These are phyloP conservation scores for Ramularia endophylla DNA, from an alignment of 2,329 filamentous ascomycete species.

Conservation along the genomic window DNA sequence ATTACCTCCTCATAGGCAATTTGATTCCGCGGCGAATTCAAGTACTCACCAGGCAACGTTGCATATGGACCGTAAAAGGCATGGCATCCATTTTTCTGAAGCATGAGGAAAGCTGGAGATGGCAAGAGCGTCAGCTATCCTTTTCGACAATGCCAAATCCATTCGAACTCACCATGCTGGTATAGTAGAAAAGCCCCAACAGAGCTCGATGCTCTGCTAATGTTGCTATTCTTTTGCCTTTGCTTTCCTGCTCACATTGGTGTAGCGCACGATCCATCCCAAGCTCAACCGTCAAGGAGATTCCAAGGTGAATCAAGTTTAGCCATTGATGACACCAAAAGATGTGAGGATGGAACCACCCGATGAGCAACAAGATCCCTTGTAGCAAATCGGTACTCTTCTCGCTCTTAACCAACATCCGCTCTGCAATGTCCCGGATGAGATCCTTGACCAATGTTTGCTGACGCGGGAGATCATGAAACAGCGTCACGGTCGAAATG, in stretches of 20 bases:
- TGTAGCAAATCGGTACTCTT: conserved; percentile 27
- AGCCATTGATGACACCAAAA: conserved; percentile 25
- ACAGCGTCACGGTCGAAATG: conserved; percentile 24
- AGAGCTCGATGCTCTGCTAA: conserved; percentile 24
- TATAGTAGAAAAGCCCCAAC: conserved; percentile 24
- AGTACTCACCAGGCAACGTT: conserved; percentile 12
- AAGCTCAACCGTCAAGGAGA: conserved; percentile 23
- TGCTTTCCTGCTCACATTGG: conserved; percentile 13
- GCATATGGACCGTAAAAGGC: conserved; percentile 22
- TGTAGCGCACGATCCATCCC: conserved; percentile 22
- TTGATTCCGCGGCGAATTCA: too few relatives aligned
- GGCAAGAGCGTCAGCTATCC: too few relatives aligned
- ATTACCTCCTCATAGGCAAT: too few relatives aligned
- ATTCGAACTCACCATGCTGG: conserved; percentile 18
- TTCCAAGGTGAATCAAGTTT: conserved; percentile 27
- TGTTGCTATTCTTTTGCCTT: conserved; percentile 9
- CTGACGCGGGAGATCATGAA: conserved; percentile 26
- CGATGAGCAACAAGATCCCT: conserved; percentile 18
- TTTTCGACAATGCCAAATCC: too few relatives aligned
- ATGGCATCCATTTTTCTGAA: conserved; percentile 28
- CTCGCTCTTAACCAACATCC: conserved; percentile 27
- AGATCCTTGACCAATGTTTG: conserved; percentile 23
- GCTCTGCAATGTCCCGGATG: conserved; percentile 25
- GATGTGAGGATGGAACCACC: conserved; percentile 24
- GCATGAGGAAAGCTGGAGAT: conserved; percentile 13